Evolutionary conservation across 768 basidiomycete genomes (phyloP).

Genomic region (Sarcodon sp.): DNA sequence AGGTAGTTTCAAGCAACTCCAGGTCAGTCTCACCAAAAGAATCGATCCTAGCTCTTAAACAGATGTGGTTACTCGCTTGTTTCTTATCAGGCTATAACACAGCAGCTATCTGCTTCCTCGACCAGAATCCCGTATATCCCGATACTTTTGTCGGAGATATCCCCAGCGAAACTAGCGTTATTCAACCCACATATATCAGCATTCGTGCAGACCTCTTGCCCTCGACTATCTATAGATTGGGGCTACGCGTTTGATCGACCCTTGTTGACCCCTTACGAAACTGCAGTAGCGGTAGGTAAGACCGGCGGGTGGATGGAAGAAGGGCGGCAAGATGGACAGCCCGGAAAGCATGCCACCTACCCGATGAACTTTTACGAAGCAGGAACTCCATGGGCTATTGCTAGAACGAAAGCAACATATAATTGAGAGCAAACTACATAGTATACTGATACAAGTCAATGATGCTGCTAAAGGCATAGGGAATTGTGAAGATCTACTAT

Average conservation of each 20-base stretch:
- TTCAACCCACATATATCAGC: conserved; percentile 74
- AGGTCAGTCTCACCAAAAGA: conserved; percentile 25
- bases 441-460: no score
- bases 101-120: conserved; percentile 45
- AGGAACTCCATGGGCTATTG: conserved; percentile 63
- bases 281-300: conserved; percentile 70
- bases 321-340: conserved; percentile 9
- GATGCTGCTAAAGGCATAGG: no score
- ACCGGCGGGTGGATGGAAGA: conserved; percentile 51
- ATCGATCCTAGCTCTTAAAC: conserved; percentile 1
- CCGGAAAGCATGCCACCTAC: conserved; percentile 39
- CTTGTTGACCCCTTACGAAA: conserved; percentile 87
- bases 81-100: conserved; percentile 51
- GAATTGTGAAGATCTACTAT: no score
- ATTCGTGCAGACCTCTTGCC: conserved; percentile 95
- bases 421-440: no score
- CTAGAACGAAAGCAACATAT: conserved; percentile 44
- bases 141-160: conserved; percentile 93
- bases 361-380: conserved; percentile 96
- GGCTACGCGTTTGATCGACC: conserved; percentile 91
- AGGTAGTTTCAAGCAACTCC: conserved; percentile 81
- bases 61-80: neutral
- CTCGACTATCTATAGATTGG: conserved; percentile 96
- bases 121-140: conserved; percentile 66
- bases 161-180: conserved; percentile 82